phyloP scores from a whole-genome alignment of 495 filamentous ascomycete genomes.

The Monascus purpureus region DNA sequence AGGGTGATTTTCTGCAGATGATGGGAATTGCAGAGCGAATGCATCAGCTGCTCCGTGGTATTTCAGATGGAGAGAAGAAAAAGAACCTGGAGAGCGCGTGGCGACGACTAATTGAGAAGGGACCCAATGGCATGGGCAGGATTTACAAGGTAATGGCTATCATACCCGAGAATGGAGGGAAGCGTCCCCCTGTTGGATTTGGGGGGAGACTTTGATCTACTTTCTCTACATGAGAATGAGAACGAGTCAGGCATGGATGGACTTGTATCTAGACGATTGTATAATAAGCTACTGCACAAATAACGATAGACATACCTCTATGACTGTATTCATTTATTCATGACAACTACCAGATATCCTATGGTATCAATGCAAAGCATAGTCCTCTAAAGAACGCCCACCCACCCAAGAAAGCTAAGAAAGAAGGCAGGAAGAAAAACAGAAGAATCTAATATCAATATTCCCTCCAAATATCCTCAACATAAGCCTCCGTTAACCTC shows the following conservation, averaged over 20 bases:
- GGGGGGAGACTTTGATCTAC: conserved; percentile 72
- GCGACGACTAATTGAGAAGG: conserved; percentile 64
- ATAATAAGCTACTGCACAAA: too few species aligned
- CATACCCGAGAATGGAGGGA: conserved; percentile 63
- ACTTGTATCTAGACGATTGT: too few species aligned
- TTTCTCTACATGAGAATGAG: too few species aligned
- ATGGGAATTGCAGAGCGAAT: conserved; percentile 77
- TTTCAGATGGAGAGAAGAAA: conserved; percentile 35
- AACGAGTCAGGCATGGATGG: too few species aligned
- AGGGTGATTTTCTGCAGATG: conserved; percentile 58
- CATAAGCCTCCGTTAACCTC: conserved; percentile 71
- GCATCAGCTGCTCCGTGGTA: conserved; percentile 43
- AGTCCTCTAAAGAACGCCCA: too few species aligned
- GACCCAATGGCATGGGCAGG: conserved; percentile 75
- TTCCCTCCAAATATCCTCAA: conserved; percentile 73
- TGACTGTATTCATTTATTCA: too few species aligned
- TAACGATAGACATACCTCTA: too few species aligned
- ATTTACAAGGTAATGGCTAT: conserved; percentile 90
- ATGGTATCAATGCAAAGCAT: too few species aligned
- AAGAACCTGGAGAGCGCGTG: conserved; percentile 58
- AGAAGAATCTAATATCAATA: conserved; percentile 21
- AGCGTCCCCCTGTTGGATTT: conserved; percentile 75
- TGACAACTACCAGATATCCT: too few species aligned
- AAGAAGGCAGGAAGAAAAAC: conserved; percentile 1
- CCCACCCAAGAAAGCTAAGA: too few species aligned